Percentiles rank a stretch among this genome's conserved stretches.
These are phyloP conservation scores for Megacollybia platyphylla DNA, from an alignment of 1,284 basidiomycete species.

Conservation along the genomic window DNA sequence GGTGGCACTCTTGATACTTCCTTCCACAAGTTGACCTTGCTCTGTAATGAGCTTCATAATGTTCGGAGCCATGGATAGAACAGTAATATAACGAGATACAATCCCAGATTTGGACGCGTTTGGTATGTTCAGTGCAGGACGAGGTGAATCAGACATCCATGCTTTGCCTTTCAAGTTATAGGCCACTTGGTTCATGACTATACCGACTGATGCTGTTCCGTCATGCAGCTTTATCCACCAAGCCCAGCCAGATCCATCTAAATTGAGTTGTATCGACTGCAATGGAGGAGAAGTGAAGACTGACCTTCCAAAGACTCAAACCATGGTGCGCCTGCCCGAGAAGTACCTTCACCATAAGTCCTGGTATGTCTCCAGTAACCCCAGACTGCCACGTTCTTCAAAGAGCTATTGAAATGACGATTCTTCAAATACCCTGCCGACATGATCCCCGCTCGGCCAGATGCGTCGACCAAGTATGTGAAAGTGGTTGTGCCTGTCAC, in stretches of 20 bases:
- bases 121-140: slow-evolving; percentile 13
- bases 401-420: slow-evolving; percentile 49
- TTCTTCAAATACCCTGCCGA: slow-evolving; percentile 58
- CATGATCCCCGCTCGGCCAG: slow-evolving; percentile 53
- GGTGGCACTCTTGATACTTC: slow-evolving; percentile 29
- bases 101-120: slow-evolving; percentile 18
- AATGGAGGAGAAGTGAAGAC: slow-evolving; percentile 7
- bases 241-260: slow-evolving; percentile 65
- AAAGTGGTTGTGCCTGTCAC: slow-evolving; percentile 41
- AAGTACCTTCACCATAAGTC: slow-evolving; percentile 43
- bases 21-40: slow-evolving; percentile 27
- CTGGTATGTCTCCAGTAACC: slow-evolving; percentile 54
- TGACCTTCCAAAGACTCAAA: slow-evolving; percentile 62
- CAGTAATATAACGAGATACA: slow-evolving; percentile 33
- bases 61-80: slow-evolving; percentile 39
- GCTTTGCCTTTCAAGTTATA: slow-evolving; percentile 27
- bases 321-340: slow-evolving; percentile 47
- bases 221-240: slow-evolving; percentile 71
- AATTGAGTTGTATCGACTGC: slow-evolving; percentile 4
- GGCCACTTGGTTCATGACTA: slow-evolving; percentile 54
- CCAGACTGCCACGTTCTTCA: slow-evolving; percentile 69
- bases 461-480: slow-evolving; percentile 57
- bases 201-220: slow-evolving; percentile 54
- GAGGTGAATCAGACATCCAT: slow-evolving; percentile 22
- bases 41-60: slow-evolving; percentile 41